Conservation (phyloP, 352 stramenopile species). For the Pythium monospermum region DNA sequence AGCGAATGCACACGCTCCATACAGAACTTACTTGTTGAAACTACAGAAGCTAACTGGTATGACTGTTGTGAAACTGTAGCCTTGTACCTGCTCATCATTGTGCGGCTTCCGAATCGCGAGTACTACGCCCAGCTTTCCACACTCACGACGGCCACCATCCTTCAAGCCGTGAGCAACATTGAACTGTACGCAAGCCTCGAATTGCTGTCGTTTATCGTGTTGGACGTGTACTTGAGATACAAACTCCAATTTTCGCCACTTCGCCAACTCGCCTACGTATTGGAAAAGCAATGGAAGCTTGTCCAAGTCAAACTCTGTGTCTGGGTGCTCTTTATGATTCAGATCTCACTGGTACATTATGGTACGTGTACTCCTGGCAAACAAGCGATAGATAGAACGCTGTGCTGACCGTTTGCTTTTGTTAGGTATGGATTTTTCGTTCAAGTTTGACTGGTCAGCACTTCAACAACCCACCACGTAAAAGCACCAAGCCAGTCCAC, state of each 20-base stretch:
- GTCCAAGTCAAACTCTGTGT: slow-evolving; percentile 22
- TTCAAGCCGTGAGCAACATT: neutral
- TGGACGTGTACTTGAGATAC: slow-evolving; percentile 21
- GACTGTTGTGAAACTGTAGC: too few species aligned
- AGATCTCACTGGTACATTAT: slow-evolving; percentile 14
- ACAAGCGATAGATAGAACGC: too few species aligned
- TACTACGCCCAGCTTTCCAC: slow-evolving; percentile 19
- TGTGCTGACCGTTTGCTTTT: too few species aligned
- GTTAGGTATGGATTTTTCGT: slow-evolving; percentile 18
- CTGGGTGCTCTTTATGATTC: slow-evolving; percentile 11
- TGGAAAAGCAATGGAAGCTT: slow-evolving; percentile 25
- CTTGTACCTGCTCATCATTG: too few species aligned
- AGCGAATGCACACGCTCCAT: neutral
- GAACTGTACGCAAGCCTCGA: slow-evolving; percentile 27
- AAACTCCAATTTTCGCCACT: slow-evolving; percentile 23
- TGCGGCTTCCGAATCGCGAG: slow-evolving; percentile 19
- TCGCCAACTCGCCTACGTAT: slow-evolving; percentile 31
- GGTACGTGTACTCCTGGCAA: too few species aligned
- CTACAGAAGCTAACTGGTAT: neutral
- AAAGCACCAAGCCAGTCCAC: too few species aligned
- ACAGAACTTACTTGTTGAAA: neutral
- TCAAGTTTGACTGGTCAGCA: slow-evolving; percentile 14
- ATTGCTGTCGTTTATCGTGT: slow-evolving; percentile 22
- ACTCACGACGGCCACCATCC: neutral
- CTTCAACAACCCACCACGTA: too few species aligned